These are phyloP conservation scores for Umbilicaria muhlenbergii DNA, from an alignment of 495 filamentous ascomycete species.

Conservation along the genomic window DNA sequence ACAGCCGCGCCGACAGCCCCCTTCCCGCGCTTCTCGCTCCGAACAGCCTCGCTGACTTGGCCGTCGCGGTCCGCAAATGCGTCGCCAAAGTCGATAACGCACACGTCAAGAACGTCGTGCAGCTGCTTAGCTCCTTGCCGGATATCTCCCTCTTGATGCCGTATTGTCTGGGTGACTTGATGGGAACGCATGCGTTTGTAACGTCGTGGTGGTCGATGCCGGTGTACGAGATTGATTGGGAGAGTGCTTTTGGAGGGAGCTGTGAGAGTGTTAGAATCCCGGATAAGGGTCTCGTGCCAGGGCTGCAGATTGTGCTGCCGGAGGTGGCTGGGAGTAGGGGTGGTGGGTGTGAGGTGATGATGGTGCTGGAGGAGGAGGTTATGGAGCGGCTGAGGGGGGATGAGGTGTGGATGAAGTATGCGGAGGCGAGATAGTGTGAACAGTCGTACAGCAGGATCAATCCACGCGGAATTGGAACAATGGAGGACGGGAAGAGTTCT, in stretches of 20 bases:
- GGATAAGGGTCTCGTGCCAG: slow-evolving; percentile 20
- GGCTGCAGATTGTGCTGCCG: slow-evolving; percentile 21
- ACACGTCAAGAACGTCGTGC: slow-evolving; percentile 14
- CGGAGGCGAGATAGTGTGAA: not conserved
- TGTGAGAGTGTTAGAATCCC: slow-evolving; percentile 21
- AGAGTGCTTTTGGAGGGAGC: slow-evolving; percentile 15
- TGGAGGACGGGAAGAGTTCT: no score
- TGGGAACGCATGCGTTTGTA: slow-evolving; percentile 18
- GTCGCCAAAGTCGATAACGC: slow-evolving; percentile 15
- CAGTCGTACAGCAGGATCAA: no score
- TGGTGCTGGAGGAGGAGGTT: slow-evolving; percentile 8
- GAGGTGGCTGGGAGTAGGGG: slow-evolving; percentile 10
- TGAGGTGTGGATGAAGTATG: slow-evolving; percentile 3
- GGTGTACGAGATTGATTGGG: slow-evolving; percentile 21
- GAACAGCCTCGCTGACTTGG: slow-evolving; percentile 15
- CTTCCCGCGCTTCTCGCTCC: slow-evolving; percentile 10
- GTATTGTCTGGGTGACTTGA: slow-evolving; percentile 20
- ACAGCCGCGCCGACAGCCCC: slow-evolving; percentile 7
- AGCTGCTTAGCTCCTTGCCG: slow-evolving; percentile 12
- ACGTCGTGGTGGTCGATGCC: slow-evolving; percentile 20
- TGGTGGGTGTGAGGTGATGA: slow-evolving; percentile 4
- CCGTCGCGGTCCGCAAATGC: slow-evolving; percentile 17
- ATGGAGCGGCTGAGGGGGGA: slow-evolving; percentile 8
- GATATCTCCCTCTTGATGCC: slow-evolving; percentile 18
- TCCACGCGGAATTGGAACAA: no score